These are phyloP conservation scores for Gossypium lobatum DNA, from an alignment of 441 rosid species.

Conservation along the genomic window DNA sequence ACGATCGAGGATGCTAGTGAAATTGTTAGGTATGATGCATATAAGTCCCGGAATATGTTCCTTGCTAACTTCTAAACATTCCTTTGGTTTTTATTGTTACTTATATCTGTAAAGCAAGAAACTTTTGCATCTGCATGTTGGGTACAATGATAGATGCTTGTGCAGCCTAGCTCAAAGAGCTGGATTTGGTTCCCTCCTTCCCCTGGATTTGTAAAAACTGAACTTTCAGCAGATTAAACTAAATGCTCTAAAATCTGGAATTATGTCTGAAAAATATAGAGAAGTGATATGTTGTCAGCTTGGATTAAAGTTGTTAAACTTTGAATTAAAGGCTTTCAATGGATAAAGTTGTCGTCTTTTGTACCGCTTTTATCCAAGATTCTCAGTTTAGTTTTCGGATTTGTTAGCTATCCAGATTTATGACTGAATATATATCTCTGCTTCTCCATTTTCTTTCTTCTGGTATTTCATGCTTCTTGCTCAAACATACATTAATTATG, in stretches of 20 bases:
- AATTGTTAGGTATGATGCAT: slow-evolving; percentile 60
- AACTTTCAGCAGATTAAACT: not conserved
- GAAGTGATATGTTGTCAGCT: not conserved
- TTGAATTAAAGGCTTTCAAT: not conserved
- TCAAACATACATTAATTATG: slow-evolving; percentile 11
- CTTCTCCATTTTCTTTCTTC: not conserved
- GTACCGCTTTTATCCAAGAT: not conserved
- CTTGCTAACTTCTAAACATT: slow-evolving; percentile 1
- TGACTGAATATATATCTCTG: not conserved
- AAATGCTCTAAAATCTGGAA: not conserved
- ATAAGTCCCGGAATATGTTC: slow-evolving; percentile 2
- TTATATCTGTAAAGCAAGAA: not conserved
- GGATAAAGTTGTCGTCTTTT: not conserved
- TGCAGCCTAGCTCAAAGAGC: too few species aligned
- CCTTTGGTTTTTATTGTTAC: not conserved
- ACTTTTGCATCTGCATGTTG: not conserved
- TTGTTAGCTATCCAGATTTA: not conserved
- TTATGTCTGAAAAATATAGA: not conserved
- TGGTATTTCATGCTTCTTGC: slow-evolving; percentile 7
- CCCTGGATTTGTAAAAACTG: not conserved
- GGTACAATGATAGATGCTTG: not conserved
- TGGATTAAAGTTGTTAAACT: not conserved
- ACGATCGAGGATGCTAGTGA: slow-evolving; percentile 85
- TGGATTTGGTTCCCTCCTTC: too few species aligned
- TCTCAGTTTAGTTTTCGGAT: not conserved